A percentile compares a stretch with the other conserved stretches of the same genome.
These are phyloP conservation scores for Penicillium mononematosum DNA, from an alignment of 495 filamentous ascomycete species.

Conservation along the genomic window DNA sequence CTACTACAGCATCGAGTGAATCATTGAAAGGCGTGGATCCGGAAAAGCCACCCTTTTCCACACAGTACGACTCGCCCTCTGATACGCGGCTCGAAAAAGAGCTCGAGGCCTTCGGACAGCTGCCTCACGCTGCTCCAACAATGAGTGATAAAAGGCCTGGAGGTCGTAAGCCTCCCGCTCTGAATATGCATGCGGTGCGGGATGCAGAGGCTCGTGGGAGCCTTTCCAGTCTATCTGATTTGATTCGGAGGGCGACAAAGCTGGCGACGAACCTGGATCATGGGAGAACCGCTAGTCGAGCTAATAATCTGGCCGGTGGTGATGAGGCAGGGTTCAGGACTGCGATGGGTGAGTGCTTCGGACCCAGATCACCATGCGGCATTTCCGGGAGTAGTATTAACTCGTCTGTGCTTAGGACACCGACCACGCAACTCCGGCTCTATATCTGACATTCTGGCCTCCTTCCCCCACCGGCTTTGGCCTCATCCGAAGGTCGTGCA, in stretches of 20 bases:
- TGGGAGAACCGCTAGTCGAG: constrained; percentile 76
- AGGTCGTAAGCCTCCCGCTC: constrained; percentile 64
- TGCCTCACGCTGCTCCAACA: constrained; percentile 39
- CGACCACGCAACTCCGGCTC: constrained; percentile 55
- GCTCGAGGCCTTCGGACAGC: constrained; percentile 24
- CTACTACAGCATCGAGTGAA: constrained; percentile 31
- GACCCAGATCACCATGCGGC: neutral
- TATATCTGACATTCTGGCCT: constrained; percentile 85
- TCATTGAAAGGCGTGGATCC: constrained; percentile 30
- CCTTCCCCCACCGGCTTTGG: constrained; percentile 82
- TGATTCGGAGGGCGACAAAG: constrained; percentile 84
- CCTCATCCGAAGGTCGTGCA: constrained; percentile 47
- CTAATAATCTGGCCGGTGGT: constrained; percentile 45
- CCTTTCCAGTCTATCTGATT: constrained; percentile 84
- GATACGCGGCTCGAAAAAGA: constrained; percentile 29
- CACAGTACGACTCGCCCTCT: constrained; percentile 10
- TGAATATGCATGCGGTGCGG: constrained; percentile 76
- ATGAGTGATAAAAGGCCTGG: constrained; percentile 44
- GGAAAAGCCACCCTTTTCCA: constrained; percentile 39
- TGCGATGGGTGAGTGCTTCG: constrained; percentile 27
- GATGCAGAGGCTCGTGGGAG: constrained; percentile 81
- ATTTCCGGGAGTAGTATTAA: neutral
- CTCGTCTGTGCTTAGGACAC: constrained; percentile 17
- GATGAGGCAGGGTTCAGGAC: constrained; percentile 28
- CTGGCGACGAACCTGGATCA: constrained; percentile 86